A percentile compares a stretch with the other conserved stretches of the same genome.
phyloP scores from a whole-genome alignment of 495 filamentous ascomycete genomes.

The Penicillium subrubescens region DNA sequence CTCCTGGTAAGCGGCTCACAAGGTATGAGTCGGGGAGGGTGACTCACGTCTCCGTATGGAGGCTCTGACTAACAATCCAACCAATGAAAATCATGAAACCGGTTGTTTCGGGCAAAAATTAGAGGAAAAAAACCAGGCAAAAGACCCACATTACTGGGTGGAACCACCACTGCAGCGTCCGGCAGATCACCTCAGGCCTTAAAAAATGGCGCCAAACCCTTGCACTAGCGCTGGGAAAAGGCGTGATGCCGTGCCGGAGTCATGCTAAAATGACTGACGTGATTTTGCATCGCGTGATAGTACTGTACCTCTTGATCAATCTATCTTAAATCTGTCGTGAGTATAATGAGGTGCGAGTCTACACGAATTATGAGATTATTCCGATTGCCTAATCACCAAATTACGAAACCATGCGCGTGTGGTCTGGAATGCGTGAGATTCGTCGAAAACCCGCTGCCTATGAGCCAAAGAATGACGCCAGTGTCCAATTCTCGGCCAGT shows the following conservation, averaged over 20 bases:
- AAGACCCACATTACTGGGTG: constrained; percentile 21
- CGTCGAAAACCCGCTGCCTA: background rate
- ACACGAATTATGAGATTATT: background rate
- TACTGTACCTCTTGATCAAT: background rate
- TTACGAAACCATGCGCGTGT: background rate
- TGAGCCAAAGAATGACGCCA: constrained; percentile 12
- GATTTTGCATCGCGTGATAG: background rate
- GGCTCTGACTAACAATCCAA: background rate
- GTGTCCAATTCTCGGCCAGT: constrained; percentile 3
- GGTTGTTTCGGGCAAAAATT: background rate
- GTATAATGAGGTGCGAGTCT: background rate
- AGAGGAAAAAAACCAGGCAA: constrained; percentile 9
- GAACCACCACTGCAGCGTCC: constrained; percentile 10
- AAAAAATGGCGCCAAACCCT: constrained; percentile 25
- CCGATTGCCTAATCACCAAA: background rate
- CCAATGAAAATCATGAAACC: background rate
- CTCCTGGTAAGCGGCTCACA: background rate
- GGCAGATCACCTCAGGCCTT: constrained; percentile 23
- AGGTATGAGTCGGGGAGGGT: constrained; percentile 9
- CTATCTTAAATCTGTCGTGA: background rate
- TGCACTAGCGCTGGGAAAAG: constrained; percentile 14
- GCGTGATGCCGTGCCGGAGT: constrained; percentile 18
- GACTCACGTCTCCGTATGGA: constrained; percentile 22
- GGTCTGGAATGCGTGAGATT: constrained; percentile 16
- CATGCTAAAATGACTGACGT: constrained; percentile 8